Percentiles rank a stretch among this genome's conserved stretches.
Evolutionary conservation across 2,329 filamentous ascomycete genomes (phyloP).

Genomic region (Cercospora canescens): DNA sequence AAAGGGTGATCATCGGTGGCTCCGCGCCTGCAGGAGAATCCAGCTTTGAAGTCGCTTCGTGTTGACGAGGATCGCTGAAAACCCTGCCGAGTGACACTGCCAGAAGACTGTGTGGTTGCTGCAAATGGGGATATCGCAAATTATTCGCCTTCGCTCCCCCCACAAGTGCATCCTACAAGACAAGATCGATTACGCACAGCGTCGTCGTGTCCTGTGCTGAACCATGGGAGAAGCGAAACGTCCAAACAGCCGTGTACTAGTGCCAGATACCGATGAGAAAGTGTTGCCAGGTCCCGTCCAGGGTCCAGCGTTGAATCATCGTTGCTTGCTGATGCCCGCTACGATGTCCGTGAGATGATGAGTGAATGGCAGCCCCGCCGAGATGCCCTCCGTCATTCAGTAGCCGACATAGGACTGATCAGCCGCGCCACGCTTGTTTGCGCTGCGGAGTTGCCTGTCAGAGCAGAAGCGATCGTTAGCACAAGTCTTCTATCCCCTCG

Average conservation of each 20-base stretch:
- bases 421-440: conserved; percentile 49
- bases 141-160: conserved; percentile 20
- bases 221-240: conserved; percentile 31
- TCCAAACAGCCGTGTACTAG: conserved; percentile 30
- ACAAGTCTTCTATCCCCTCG: conserved; percentile 58
- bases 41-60: conserved; percentile 16
- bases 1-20: conserved; percentile 19
- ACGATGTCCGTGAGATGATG: conserved; percentile 28
- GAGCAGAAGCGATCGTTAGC: conserved; percentile 42
- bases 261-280: conserved; percentile 37
- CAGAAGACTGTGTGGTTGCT: conserved; percentile 30
- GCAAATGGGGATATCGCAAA: conserved; percentile 16
- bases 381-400: conserved; percentile 43
- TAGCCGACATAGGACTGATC: conserved; percentile 51
- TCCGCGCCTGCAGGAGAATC: conserved; percentile 26
- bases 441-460: conserved; percentile 53
- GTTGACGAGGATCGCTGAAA: conserved; percentile 31
- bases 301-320: conserved; percentile 22
- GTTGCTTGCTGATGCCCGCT: conserved; percentile 20
- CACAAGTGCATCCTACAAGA: conserved; percentile 13
- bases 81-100: conserved; percentile 43
- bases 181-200: conserved; percentile 1
- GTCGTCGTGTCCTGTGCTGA: conserved; percentile 10
- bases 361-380: conserved; percentile 41
- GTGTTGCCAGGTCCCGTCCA: conserved; percentile 20